These are phyloP conservation scores for Penicillium angulare DNA, from an alignment of 495 filamentous ascomycete genomes.

Conservation along the genomic window DNA sequence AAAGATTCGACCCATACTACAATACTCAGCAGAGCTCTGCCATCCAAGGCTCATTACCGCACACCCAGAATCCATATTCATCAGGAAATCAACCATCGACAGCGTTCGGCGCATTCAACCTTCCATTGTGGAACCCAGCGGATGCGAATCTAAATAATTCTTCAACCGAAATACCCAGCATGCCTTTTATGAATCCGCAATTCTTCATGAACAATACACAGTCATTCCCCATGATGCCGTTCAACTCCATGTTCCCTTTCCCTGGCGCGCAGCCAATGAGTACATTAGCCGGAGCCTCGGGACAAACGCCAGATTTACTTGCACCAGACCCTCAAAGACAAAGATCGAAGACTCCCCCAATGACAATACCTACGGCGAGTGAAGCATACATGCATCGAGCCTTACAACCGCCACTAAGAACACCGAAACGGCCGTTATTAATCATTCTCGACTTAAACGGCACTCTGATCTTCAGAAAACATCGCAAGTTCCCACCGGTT, in stretches of 20 bases:
- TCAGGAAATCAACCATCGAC: constrained; percentile 1
- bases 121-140: constrained; percentile 14
- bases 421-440: constrained; percentile 54
- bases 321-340: not conserved
- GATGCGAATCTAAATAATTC: not conserved
- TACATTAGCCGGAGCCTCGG: constrained; percentile 9
- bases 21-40: not conserved
- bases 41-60: not conserved
- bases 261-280: constrained; percentile 16
- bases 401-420: constrained; percentile 22
- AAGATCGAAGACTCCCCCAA: constrained; percentile 14
- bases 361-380: constrained; percentile 33
- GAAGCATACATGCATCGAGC: constrained; percentile 46
- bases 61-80: not conserved
- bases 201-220: constrained; percentile 8
- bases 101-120: constrained; percentile 14
- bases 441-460: constrained; percentile 93
- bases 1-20: not conserved
- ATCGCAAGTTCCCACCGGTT: constrained; percentile 46
- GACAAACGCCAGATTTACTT: not conserved
- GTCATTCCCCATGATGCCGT: constrained; percentile 9
- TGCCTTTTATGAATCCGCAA: constrained; percentile 8
- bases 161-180: not conserved
- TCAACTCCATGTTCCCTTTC: constrained; percentile 6
- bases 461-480: constrained; percentile 72